Conservation (phyloP, 2,329 filamentous ascomycete genomes). For the Claviceps sp. region DNA sequence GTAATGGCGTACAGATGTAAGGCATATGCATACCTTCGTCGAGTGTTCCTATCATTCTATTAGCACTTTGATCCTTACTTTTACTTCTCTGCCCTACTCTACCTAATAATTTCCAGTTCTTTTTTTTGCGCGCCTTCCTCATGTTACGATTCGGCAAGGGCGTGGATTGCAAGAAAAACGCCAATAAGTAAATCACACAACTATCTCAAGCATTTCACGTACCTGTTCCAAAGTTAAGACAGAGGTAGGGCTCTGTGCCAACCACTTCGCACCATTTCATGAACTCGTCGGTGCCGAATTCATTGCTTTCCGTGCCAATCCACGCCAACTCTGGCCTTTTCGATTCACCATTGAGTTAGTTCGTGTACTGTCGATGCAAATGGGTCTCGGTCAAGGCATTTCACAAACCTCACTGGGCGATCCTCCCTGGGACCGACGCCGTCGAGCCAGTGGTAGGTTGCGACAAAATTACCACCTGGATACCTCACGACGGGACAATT, state of each 20-base stretch:
- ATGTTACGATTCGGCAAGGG: not conserved
- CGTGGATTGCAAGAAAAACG: not conserved
- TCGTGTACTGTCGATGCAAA: not conserved
- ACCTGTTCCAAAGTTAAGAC: constrained; percentile 1
- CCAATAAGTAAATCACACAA: not conserved
- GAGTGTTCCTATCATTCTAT: not conserved
- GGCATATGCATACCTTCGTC: not conserved
- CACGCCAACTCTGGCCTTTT: not conserved
- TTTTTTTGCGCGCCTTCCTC: not conserved
- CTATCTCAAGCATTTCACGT: not conserved
- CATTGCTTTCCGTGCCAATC: not conserved
- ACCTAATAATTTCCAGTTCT: too few species aligned
- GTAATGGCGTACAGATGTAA: not conserved
- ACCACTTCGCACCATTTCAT: not conserved
- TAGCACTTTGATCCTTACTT: not conserved
- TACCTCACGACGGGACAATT: not conserved
- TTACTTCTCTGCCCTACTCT: not conserved
- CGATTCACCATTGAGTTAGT: not conserved
- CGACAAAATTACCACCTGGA: not conserved
- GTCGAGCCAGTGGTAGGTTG: constrained; percentile 1
- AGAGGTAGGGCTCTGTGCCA: not conserved
- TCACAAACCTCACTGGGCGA: not conserved
- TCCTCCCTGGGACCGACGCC: not conserved
- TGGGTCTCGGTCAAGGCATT: not conserved
- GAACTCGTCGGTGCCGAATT: not conserved